Evolutionary conservation across 2,329 filamentous ascomycete species (phyloP).

Genomic region (Cercospora brassicicola): DNA sequence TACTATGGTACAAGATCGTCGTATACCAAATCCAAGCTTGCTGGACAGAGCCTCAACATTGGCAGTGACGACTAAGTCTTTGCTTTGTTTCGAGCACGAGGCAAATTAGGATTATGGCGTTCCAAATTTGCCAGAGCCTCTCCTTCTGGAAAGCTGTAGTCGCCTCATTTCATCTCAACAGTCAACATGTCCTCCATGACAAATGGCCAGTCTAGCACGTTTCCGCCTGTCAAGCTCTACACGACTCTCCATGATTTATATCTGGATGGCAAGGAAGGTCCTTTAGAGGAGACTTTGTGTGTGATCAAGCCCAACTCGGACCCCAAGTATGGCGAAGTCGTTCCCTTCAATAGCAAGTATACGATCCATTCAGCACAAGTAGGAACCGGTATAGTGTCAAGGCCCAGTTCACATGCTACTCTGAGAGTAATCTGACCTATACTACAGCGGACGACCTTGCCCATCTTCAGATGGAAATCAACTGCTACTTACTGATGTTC

Average conservation of each 20-base stretch:
- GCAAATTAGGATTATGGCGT: not conserved
- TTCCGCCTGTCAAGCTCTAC: not conserved
- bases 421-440: no score
- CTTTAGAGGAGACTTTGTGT: not conserved
- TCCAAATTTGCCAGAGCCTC: not conserved
- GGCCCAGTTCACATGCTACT: no score
- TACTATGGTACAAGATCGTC: not conserved
- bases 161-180: not conserved
- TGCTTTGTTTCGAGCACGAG: not conserved
- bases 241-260: not conserved
- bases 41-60: not conserved
- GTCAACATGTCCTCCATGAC: not conserved
- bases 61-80: not conserved
- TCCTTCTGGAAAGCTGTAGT: not conserved
- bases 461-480: not conserved
- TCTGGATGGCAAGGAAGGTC: not conserved
- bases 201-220: not conserved
- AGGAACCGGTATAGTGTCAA: not conserved
- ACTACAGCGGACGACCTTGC: not conserved
- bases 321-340: not conserved
- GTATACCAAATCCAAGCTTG: not conserved
- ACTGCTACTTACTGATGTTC: not conserved
- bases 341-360: not conserved
- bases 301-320: not conserved
- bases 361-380: not conserved